phyloP scores from a whole-genome alignment of 495 filamentous ascomycete species.

The Aspergillus leporis region DNA sequence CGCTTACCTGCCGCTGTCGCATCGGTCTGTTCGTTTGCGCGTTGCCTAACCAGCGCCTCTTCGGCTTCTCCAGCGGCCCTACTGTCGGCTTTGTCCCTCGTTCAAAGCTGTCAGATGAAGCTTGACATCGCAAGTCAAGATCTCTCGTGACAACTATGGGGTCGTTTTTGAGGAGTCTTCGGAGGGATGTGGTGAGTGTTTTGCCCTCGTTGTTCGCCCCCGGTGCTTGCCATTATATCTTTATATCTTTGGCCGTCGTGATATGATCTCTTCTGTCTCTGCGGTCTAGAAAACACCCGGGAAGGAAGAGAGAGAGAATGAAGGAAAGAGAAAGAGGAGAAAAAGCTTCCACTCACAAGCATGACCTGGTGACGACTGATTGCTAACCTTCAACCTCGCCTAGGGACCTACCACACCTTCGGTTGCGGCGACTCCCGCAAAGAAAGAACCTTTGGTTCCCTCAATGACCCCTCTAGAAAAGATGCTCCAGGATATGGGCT shows the following conservation, averaged over 20 bases:
- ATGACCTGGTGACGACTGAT: not conserved
- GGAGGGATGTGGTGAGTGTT: constrained; percentile 43
- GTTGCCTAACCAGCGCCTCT: constrained; percentile 10
- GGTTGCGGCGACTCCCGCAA: constrained; percentile 46
- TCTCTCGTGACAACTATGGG: constrained; percentile 41
- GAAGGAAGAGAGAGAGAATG: not conserved
- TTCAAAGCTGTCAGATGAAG: constrained; percentile 35
- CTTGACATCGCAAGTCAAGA: constrained; percentile 25
- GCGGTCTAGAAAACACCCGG: not conserved
- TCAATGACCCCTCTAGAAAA: constrained; percentile 81
- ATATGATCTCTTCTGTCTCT: not conserved
- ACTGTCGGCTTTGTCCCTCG: constrained; percentile 21
- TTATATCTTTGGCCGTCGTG: not conserved
- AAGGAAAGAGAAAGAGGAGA: not conserved
- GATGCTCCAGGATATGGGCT: constrained; percentile 75
- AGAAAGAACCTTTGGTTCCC: constrained; percentile 69
- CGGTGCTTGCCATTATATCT: constrained; percentile 1
- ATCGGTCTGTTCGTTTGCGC: constrained; percentile 14
- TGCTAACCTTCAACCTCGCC: constrained; percentile 14
- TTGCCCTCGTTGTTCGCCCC: not conserved
- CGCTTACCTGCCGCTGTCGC: constrained; percentile 13
- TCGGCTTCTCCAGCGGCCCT: constrained; percentile 16
- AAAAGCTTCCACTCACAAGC: not conserved
- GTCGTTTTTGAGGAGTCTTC: constrained; percentile 44
- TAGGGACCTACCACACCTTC: constrained; percentile 48